Base-by-base conservation (phyloP, 306 rosid species). In the Alnus rubra region DNA sequence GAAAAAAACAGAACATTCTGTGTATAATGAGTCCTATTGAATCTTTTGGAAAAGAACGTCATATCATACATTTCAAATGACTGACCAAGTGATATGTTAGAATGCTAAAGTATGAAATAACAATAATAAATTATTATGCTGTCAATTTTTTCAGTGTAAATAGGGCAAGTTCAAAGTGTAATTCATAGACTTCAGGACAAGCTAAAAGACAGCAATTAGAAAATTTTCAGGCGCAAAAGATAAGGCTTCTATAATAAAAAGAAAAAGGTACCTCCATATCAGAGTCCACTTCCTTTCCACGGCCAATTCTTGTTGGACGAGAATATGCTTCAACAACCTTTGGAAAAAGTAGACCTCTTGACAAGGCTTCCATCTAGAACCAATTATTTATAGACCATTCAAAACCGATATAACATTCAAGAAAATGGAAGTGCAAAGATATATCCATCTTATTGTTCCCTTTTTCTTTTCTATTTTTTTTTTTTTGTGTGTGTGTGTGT, bases 291-390 rank as follows among this genome's bases (percentile, higher is more conserved):
- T 92, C 91, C 88, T 92, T 94, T 73, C 97, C 98, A 15, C 94
- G 94, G 50, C 89, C 97, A 84, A 94, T 94, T 91, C 98, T 91
- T 16, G 97, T 91, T 6, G 97, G 98, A 42, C 97, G 86, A 68
- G 97, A 91, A 90, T 92, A 94, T 72, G 97, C 97, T 87, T 94
- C 98, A 70, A 92, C 88, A 39, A 94, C 90, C 83, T 87, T 94
- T 35, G 92, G 87, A 70, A 92, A 87, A 83, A 89, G 90, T 70
- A 74, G 19, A 54, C 92, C 91, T 74, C 86, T 91, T 28, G 88
- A 87, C 84, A 94, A 79, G 77, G 86, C 90, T 87, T 91, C 93
- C 97, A 94, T 91, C 98, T 94, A 86, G 39, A 86, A 82, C 69
- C 65, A 82, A 81, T 64, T 37, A 23, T 83, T 42, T 39, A 55